Evolutionary conservation across 371 early-diverging fungal genomes (phyloP), one percentile per base, ranked within the genome.

Genomic region (Haplosporangium sp.): DNA sequence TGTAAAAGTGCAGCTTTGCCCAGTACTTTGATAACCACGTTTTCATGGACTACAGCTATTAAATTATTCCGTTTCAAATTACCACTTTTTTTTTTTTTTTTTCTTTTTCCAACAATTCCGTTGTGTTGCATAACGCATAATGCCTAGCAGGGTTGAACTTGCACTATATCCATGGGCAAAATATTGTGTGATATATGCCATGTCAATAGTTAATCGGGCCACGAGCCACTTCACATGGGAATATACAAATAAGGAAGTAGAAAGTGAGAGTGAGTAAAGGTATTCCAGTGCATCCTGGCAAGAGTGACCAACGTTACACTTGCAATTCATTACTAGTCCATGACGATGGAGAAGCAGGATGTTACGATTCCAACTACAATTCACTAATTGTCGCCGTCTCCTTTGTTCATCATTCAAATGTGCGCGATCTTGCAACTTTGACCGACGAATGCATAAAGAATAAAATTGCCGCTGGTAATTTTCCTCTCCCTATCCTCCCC

Each of bases 311-410:
- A 53, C n/a, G 53, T 55, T 27, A 47, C 7, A 70, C 38, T n/a
- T 42, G 42, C 58, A 55, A 35, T 37, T 34, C 45, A 44, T 66
- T 66, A 60, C n/a, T n/a, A 45, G 63, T 20, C 71, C 71, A 61
- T 65, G 66, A 66, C 72, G 66, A 42, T 44, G 64, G 61, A 62
- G 65, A 71, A 64, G 77, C 68, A 77, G 65, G 72, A 77, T 61
- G 73, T 69, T 77, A 69, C 69, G 66, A 77, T 77, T 72, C 77
- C 61, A 69, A 77, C 77, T 62, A 76, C 68, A 67, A 55, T 37
- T 45, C 58, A 8, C 56, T 13, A 40, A 58, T 63, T 50, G n/a
- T 35, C 50, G 35, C 63, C 55, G 15, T 53, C 61, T 19, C 7
- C 37, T 34, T 44, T 20, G 58, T 62, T 38, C 58, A 55, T 53